A percentile compares a stretch with the other conserved stretches of the same genome.
Conservation (phyloP, 371 early-diverging fungal species). For the Mortierella sp. region DNA sequence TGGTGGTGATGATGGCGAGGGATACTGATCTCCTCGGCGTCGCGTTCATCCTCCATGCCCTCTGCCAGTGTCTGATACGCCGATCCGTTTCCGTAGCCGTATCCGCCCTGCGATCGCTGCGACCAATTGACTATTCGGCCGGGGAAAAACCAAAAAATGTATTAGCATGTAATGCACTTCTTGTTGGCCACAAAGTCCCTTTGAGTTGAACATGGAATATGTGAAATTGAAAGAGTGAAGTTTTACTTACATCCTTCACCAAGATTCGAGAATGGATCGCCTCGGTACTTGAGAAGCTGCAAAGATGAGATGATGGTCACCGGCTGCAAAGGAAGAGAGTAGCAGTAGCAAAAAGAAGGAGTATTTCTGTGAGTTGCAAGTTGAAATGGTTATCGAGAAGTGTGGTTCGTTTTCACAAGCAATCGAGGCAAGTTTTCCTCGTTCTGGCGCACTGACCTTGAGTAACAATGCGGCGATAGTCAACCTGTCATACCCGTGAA, state of each 20-base stretch:
- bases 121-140: conserved; percentile 26
- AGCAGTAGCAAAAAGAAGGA: not conserved
- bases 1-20: conserved; percentile 40
- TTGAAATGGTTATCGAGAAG: too few relatives aligned
- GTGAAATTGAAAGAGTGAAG: not conserved
- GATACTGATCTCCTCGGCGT: conserved; percentile 56
- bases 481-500: conserved; percentile 21
- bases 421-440: not conserved
- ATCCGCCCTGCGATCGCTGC: conserved; percentile 14
- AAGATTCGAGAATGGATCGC: conserved; percentile 49
- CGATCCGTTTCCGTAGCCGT: conserved; percentile 26
- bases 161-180: too few relatives aligned
- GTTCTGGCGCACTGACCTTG: conserved; percentile 38
- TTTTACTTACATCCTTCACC: conserved; percentile 32
- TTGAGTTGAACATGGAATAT: not conserved
- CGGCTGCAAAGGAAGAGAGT: conserved; percentile 26
- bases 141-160: not conserved
- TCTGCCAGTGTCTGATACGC: conserved; percentile 47
- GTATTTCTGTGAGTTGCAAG: not conserved
- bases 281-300: conserved; percentile 53
- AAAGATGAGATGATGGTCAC: conserved; percentile 52
- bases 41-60: conserved; percentile 46
- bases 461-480: conserved; percentile 38
- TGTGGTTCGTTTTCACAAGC: not conserved
- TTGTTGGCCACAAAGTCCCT: not conserved